Evolutionary conservation across 306 rosid genomes (phyloP), one percentile per base, ranked within the genome.

Genomic region (Cicer yamashitae): DNA sequence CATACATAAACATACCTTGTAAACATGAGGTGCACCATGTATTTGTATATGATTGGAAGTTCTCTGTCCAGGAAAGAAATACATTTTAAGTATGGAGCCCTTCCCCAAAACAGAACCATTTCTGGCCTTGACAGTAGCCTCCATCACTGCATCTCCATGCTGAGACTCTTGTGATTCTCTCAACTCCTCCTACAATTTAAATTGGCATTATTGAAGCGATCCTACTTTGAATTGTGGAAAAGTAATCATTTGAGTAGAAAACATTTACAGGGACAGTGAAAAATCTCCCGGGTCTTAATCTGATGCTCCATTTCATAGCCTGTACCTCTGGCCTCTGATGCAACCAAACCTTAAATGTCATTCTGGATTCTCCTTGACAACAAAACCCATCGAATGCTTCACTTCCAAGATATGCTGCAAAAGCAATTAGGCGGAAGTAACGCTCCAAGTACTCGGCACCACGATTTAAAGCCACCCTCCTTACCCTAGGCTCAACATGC

Each of bases 371-470:
- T 71, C 91, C 92, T 82, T 88, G 89, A 81, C 90, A 87, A 82
- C 93, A 93, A 74, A 87, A 84, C 66, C 90, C 94, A 84, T 93
- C 98, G 78, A 89, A 93, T 70, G 94, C 98, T 80, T 89, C 93
- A 48, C 98, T 90, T 77, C 98, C 98, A 74, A 93, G 94, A 86
- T 93, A 90, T 79, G 98, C 98, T 46, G 98, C 94, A 87, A 93
- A 93, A 48, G 98, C 90, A 87, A 93, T 93, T 73, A 93, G 85
- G 75, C 91, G 93, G 83, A 93, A 93, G 83, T 93, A 93, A 43
- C 98, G 88, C 68, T 93, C 98, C 82, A 93, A 84, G 79, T 89
- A 90, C 93, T 93, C 98, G 52, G 90, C 98, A 17, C 94, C 92
- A 76, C 98, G 94, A 77, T 86, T 86, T 76, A 93, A 82, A 44